Conservation (phyloP, 352 stramenopile genomes). For the Pythium brachiatum region DNA sequence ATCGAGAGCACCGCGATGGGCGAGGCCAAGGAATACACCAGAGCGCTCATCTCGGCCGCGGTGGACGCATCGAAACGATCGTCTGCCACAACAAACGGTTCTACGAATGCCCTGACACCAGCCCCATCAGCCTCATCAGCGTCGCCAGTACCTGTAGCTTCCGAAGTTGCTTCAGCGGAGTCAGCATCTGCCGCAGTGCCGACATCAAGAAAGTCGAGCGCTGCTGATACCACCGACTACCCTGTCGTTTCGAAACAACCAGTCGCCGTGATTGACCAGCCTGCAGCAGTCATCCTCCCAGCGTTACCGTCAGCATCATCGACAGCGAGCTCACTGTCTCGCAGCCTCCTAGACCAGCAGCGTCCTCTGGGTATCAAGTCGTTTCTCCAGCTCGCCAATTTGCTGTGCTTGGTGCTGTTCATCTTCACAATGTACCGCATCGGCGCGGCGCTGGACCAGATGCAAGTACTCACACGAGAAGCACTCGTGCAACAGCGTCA, state of each 20-base stretch:
- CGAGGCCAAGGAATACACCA: constrained; percentile 59
- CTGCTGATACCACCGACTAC: neutral
- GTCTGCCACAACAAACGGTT: neutral
- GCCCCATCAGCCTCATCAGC: neutral
- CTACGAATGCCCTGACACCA: neutral
- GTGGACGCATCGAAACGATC: constrained; percentile 17
- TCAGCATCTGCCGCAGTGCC: neutral
- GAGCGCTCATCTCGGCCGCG: constrained; percentile 51
- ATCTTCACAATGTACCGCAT: constrained; percentile 71
- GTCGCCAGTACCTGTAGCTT: neutral
- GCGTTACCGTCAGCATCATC: neutral
- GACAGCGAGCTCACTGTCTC: neutral
- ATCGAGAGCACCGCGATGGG: constrained; percentile 79
- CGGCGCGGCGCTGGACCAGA: constrained; percentile 50
- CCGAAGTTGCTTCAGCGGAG: neutral
- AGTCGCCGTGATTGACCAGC: neutral
- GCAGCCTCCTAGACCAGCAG: neutral
- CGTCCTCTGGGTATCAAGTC: constrained; percentile 4
- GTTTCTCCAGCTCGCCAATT: constrained; percentile 38
- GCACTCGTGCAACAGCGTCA: constrained; percentile 53
- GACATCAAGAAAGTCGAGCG: neutral
- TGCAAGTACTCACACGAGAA: constrained; percentile 56
- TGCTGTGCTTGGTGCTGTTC: constrained; percentile 63
- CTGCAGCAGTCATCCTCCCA: neutral
- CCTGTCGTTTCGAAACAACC: neutral